These are phyloP conservation scores for Tetrapyrgos nigripes DNA, from an alignment of 1,284 basidiomycete species.

Conservation along the genomic window DNA sequence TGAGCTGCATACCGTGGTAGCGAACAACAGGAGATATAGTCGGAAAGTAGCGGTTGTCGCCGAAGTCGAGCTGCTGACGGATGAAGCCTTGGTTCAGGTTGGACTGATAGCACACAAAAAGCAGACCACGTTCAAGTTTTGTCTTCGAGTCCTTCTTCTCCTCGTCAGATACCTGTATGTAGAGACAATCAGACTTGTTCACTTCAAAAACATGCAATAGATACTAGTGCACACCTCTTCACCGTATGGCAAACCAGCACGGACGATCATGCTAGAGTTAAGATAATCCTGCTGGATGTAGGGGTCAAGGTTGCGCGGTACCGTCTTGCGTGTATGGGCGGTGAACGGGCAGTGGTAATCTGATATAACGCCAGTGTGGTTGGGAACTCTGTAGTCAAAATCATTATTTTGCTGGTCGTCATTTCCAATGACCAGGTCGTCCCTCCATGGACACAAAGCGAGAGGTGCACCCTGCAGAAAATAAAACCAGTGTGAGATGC, in stretches of 20 bases:
- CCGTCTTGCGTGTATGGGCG: constrained; percentile 35
- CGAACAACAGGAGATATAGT: constrained; percentile 18
- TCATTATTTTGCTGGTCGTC: constrained; percentile 25
- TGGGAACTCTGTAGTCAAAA: too few relatives aligned
- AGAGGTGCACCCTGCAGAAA: constrained; percentile 32
- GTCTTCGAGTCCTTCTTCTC: background rate
- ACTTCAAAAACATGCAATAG: background rate
- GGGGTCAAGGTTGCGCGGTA: constrained; percentile 30
- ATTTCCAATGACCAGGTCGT: constrained; percentile 21
- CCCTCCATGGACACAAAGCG: constrained; percentile 20
- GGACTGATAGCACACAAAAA: constrained; percentile 37
- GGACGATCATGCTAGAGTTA: constrained; percentile 25
- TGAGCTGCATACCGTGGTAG: constrained; percentile 18
- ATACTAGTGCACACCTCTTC: constrained; percentile 28
- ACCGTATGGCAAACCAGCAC: constrained; percentile 36
- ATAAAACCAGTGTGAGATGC: constrained; percentile 7
- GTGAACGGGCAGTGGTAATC: constrained; percentile 34
- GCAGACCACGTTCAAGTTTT: constrained; percentile 25
- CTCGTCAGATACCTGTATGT: background rate
- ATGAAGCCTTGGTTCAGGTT: constrained; percentile 34
- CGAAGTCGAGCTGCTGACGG: constrained; percentile 28
- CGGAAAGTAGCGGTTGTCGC: constrained; percentile 31
- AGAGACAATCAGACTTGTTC: background rate
- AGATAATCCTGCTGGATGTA: constrained; percentile 25
- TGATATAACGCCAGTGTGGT: too few relatives aligned